Evolutionary conservation across 768 basidiomycete genomes (phyloP), one percentile per base, ranked within the genome.

Genomic region (Daedaleopsis sinensis): DNA sequence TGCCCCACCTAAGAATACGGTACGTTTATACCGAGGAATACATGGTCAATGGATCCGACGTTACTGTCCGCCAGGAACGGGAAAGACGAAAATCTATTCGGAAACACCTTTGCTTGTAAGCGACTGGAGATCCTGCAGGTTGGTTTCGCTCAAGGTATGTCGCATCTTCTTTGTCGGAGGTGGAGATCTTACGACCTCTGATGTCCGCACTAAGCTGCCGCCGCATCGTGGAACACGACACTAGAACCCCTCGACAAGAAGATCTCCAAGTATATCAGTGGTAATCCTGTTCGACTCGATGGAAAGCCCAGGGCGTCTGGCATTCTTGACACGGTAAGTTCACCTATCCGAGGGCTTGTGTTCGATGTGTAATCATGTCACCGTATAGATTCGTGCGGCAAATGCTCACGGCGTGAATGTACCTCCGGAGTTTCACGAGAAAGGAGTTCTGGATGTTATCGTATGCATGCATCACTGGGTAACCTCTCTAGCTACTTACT

Each of bases 231-330:
- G 73, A 91, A 92, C 63, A 80, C 79, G 3, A 79, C 77, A 3
- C 78, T 94, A 2, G 82, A 84, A 58, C 78, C 77, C 15, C 73
- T 93, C 19, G 90, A 94, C 66, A 74, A 74, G 43, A 83, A 83
- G 53, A 55, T 94, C n/a, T 89, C 85, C 0, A 89, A 84, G 68
- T 89, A 88, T 69, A 73, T 90, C 36, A 79, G 81, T 21, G 89
- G 89, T 0, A 85, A 84, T 32, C 86, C 89, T 1, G 73, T 94
- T 13, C 82, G 90, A 11, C 76, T 94, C 16, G 90, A 93, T 64
- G 89, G 90, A 0, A 85, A 83, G 68, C 92, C 92, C 1, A 75
- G 89, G 55, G 88, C 87, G 3, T 90, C 85, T 15, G 90, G 90
- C 7, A 80, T 93, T 12, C 77, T 92, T 59, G 90, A 92, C 71